Base-by-base conservation (phyloP, 1,139 yeast species). In the Zygoascus sp. region DNA sequence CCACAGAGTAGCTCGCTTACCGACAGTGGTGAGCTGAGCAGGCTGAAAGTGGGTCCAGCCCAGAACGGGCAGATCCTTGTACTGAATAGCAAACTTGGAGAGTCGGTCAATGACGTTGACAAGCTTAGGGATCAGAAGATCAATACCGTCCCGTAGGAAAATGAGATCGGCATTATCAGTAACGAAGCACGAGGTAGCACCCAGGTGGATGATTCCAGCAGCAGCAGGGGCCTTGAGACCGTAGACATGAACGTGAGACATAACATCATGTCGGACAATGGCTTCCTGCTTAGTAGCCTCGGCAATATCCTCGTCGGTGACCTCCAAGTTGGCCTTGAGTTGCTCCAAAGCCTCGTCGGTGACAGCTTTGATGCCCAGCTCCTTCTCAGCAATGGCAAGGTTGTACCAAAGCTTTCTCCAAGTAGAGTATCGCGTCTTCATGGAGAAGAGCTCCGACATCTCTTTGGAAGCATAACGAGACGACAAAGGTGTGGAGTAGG, bases 21-120 rank as follows among this genome's bases (percentile, higher is more conserved):
- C 99, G 53, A 92, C 96, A 39, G 99, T 92, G 55, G 97, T 90
- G 65, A 94, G 79, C 74, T 92, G 99, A 49, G 98, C 98, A 17
- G 99, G 99, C 73, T 92, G 99, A 80, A 92, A 92, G 70, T 92
- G 99, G 51, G 99, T 92, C 97, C 97, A 92, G 35, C 99, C 99
- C 58, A 92, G 79, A 42, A 90, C 97, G 40, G 99, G 98, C 69
- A 89, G 71, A 68, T 92, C 97, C 74, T 92, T 92, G 75, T 92
- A 80, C 67, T 86, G 81, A 56, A 88, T 64, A 45, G 98, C 97
- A 69, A 94, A 92, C 65, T 84, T 74, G 50, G 90, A 72, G 66
- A 92, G 76, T 68, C 96, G 81, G 74, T 90, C 84, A 61, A 92
- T 92, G 53, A 94, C 98, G 61, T 92, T 92, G 60, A 89, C 97